Evolutionary conservation across 192 early-diverging fungal genomes (phyloP).

Genomic region (Allomyces javanicus): DNA sequence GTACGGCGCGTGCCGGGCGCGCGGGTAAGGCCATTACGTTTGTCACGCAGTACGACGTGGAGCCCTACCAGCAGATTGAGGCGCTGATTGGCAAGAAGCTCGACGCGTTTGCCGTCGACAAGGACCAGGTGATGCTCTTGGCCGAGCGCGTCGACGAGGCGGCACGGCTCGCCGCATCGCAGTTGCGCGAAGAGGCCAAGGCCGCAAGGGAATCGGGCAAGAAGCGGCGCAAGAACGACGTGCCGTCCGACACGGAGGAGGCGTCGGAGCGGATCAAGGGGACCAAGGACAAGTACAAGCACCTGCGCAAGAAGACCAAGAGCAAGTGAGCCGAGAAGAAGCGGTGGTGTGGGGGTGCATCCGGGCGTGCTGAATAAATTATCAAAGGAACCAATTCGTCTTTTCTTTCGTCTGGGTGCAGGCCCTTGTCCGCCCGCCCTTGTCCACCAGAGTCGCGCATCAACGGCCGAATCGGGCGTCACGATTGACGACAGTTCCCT

Average conservation of each 20-base stretch:
- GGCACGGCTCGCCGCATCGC: conserved; percentile 62
- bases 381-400: too few relatives aligned
- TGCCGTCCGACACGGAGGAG: background rate
- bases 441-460: too few relatives aligned
- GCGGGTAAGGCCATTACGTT: conserved; percentile 63
- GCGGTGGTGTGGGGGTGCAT: too few relatives aligned
- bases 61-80: conserved; percentile 84
- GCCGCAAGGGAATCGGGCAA: conserved; percentile 6
- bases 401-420: too few relatives aligned
- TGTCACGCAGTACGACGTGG: conserved; percentile 83
- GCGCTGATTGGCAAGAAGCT: conserved; percentile 74
- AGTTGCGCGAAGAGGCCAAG: conserved; percentile 58
- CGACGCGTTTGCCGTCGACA: conserved; percentile 51
- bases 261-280: background rate
- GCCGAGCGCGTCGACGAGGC: conserved; percentile 90
- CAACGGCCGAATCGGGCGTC: too few relatives aligned
- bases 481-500: too few relatives aligned
- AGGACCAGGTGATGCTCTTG: conserved; percentile 66
- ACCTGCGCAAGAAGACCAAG: conserved; percentile 30
- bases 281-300: background rate
- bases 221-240: background rate
- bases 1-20: conserved; percentile 65
- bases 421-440: too few relatives aligned
- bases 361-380: too few relatives aligned
- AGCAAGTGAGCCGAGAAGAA: conserved; percentile 19